These are phyloP conservation scores for Yamagishiella unicocca DNA, from an alignment of 139 green algal genomes.

Conservation along the genomic window DNA sequence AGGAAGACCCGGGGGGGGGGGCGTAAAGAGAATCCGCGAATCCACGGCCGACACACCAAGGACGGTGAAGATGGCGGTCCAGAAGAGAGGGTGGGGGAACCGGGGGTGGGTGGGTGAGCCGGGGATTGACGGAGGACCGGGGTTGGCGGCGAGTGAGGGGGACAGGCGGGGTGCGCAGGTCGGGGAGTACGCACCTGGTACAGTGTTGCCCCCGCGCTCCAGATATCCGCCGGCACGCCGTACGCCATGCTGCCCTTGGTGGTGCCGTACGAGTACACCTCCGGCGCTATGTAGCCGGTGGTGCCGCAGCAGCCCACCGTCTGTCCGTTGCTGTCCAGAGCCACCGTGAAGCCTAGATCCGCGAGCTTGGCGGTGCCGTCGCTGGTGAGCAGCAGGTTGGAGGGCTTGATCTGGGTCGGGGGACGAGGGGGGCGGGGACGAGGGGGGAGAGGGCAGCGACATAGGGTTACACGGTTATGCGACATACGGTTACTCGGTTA, in stretches of 20 bases:
- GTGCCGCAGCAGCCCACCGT: slow-evolving; percentile 48
- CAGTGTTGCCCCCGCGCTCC: slow-evolving; percentile 16
- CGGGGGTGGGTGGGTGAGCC: too few relatives aligned
- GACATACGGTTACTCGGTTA: too few relatives aligned
- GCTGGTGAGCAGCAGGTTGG: slow-evolving; percentile 47
- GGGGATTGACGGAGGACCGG: too few relatives aligned
- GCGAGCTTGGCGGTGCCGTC: slow-evolving; percentile 55
- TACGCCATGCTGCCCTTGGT: slow-evolving; percentile 19
- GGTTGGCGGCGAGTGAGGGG: too few relatives aligned
- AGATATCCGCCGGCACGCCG: slow-evolving; percentile 39
- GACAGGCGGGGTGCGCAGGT: too few relatives aligned
- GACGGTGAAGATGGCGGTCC: too few relatives aligned
- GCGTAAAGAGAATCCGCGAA: too few relatives aligned
- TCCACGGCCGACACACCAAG: too few relatives aligned
- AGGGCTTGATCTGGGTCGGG: slow-evolving; percentile 41
- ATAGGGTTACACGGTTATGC: too few relatives aligned
- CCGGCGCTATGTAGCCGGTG: slow-evolving; percentile 43
- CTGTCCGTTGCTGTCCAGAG: slow-evolving; percentile 18
- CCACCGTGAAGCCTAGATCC: slow-evolving; percentile 52
- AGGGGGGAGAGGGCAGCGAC: too few relatives aligned
- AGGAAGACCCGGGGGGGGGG: too few relatives aligned
- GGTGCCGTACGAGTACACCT: slow-evolving; percentile 44
- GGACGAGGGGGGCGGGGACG: neutral
- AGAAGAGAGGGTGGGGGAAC: too few relatives aligned
- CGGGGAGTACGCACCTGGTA: slow-evolving; percentile 16